Conservation (phyloP, 139 green algal species). For the Raphidocelis subcapitata region DNA sequence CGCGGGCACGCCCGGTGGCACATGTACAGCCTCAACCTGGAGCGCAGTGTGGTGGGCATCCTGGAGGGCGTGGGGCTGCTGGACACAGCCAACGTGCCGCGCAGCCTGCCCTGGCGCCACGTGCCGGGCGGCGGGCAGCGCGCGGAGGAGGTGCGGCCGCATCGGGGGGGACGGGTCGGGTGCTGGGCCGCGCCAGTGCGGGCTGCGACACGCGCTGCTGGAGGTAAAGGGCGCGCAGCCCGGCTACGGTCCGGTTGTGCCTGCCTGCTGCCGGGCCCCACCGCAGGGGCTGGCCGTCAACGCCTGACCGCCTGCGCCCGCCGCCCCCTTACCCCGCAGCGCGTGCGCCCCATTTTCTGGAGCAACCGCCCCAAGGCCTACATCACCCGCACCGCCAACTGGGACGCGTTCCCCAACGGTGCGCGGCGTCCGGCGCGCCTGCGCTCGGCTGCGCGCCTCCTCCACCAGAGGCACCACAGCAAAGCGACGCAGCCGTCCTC, state of each 20-base stretch:
- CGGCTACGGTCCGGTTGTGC: too few relatives aligned
- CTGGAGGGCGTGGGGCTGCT: slow-evolving; percentile 77
- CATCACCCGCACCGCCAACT: slow-evolving; percentile 69
- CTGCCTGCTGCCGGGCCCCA: too few relatives aligned
- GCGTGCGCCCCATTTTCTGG: slow-evolving; percentile 86
- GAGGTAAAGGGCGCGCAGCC: not conserved
- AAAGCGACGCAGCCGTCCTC: too few relatives aligned
- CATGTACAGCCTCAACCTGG: slow-evolving; percentile 97
- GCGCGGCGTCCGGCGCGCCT: too few relatives aligned
- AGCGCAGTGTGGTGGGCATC: slow-evolving; percentile 77
- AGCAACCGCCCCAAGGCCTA: slow-evolving; percentile 76
- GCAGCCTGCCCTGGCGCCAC: slow-evolving; percentile 16
- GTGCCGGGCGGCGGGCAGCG: slow-evolving; percentile 12
- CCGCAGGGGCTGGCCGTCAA: too few relatives aligned
- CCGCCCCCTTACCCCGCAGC: slow-evolving; percentile 42
- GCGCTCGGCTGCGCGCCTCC: too few relatives aligned
- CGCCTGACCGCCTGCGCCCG: too few relatives aligned
- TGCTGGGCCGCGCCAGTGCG: not conserved
- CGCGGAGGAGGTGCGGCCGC: too few relatives aligned
- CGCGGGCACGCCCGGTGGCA: slow-evolving; percentile 53
- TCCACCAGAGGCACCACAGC: too few relatives aligned
- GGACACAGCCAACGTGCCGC: slow-evolving; percentile 28
- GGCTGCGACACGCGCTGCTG: not conserved
- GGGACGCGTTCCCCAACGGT: slow-evolving; percentile 65
- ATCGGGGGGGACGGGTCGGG: too few relatives aligned